Evolutionary conservation across 2,329 filamentous ascomycete species (phyloP).

Genomic region (Allantophomopsis cytisporea): DNA sequence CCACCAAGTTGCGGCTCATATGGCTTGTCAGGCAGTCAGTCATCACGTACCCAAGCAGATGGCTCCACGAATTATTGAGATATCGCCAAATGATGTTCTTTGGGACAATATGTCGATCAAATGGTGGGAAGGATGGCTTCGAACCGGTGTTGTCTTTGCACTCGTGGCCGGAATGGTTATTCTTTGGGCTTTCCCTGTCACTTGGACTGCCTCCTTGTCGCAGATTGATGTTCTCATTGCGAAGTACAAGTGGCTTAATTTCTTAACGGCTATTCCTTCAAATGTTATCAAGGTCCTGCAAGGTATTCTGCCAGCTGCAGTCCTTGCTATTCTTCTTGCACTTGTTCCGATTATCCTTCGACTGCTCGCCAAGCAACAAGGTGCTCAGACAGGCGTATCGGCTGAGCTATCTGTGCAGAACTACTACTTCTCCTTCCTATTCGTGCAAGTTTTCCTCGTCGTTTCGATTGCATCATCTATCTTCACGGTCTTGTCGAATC

Average conservation of each 20-base stretch:
- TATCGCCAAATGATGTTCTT: conserved; percentile 81
- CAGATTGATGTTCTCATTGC: conserved; percentile 60
- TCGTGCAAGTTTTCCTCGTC: conserved; percentile 88
- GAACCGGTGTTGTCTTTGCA: conserved; percentile 45
- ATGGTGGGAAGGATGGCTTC: conserved; percentile 77
- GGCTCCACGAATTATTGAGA: conserved; percentile 84
- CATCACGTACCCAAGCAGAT: conserved; percentile 91
- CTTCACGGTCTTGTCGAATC: conserved; percentile 47
- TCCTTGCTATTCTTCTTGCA: conserved; percentile 67
- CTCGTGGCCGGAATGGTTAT: conserved; percentile 65
- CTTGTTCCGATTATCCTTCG: conserved; percentile 70
- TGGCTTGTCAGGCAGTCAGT: conserved; percentile 87
- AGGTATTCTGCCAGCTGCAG: conserved; percentile 70
- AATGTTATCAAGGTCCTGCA: conserved; percentile 53
- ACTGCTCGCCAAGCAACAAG: conserved; percentile 59
- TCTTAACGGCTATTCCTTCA: conserved; percentile 51
- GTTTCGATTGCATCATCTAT: conserved; percentile 75
- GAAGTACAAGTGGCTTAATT: conserved; percentile 54
- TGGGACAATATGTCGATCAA: conserved; percentile 96
- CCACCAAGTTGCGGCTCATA: conserved; percentile 91
- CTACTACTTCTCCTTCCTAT: conserved; percentile 90
- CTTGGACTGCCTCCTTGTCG: conserved; percentile 72
- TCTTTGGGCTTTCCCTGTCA: conserved; percentile 82
- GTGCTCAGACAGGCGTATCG: conserved; percentile 70
- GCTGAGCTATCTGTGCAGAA: conserved; percentile 74